Evolutionary conservation across 495 filamentous ascomycete genomes (phyloP), one percentile per base, ranked within the genome.

Genomic region (Daldinia caldariorum): DNA sequence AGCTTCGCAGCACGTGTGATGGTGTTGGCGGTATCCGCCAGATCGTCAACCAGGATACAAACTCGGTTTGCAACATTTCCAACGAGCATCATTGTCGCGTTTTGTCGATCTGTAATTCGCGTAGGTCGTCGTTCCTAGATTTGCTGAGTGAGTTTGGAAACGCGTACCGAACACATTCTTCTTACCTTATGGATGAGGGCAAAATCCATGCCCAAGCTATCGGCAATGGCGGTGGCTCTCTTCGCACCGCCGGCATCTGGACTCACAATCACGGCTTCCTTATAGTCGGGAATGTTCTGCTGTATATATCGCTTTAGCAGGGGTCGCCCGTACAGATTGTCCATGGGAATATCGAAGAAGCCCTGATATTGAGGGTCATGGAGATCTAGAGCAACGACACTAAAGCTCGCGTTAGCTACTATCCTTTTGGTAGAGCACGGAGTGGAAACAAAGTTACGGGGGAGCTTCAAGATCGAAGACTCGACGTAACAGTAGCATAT

Each of bases 331-430:
- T 97, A 97, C 16, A 99, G 84, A 75, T 99, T 99, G 76, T 99
- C 95, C 57, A 98, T 96, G 1, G 94, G 94, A 58, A 98, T 97
- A 75, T 98, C 95, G 74, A 99, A 98, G 84, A 96, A 99, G 51
- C 95, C 95, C 78, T 99, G 95, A 77, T 98, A 98, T 79, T 98
- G 96, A 66, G 96, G 94, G 77, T 98, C 95, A 76, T 99, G 95
- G 59, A 99, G 84, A 78, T 99, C 95, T 88, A 97, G 94, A 2
- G 95, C 98, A 74, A 99, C 93, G 77, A 99, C 71, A 55, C 63
- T 72, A 56, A 18, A 9, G 10, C 34, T 20, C 7, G 3, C 81
- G 72, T 82, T 73, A 82, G 75, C 65, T 61, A 41, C 13, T 31
- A 38, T 57, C 58, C 55, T 63, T 50, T 18, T 3, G 29, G 18